Percentiles rank a stretch among this genome's conserved stretches.
Evolutionary conservation across 2,329 filamentous ascomycete species (phyloP).

Genomic region (Aspergillus tamarii): DNA sequence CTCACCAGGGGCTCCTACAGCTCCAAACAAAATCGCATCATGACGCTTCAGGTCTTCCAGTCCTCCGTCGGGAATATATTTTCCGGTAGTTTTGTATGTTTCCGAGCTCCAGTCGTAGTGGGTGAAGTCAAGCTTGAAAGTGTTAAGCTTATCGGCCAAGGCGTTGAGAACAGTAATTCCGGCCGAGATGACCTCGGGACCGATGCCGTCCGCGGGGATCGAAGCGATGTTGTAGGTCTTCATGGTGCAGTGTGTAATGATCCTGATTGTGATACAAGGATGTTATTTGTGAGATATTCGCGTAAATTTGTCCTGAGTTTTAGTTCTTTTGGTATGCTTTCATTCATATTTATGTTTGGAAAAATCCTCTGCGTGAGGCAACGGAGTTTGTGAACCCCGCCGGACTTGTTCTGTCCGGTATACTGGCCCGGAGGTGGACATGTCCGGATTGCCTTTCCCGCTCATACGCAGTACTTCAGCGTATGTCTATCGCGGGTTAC

Average conservation of each 20-base stretch:
- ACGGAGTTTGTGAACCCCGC: background rate
- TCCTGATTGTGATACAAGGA: background rate
- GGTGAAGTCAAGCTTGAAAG: conserved; percentile 64
- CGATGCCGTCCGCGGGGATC: conserved; percentile 72
- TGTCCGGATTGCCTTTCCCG: background rate
- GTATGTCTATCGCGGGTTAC: background rate
- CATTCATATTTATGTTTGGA: conserved; percentile 1
- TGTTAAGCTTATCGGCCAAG: conserved; percentile 47
- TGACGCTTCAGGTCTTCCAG: conserved; percentile 61
- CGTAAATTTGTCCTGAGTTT: background rate
- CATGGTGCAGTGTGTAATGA: background rate
- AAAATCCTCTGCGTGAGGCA: background rate
- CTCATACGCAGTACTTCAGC: background rate
- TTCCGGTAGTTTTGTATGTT: conserved; percentile 66
- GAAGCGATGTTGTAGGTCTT: conserved; percentile 59
- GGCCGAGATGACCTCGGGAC: conserved; percentile 67
- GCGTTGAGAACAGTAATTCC: conserved; percentile 64
- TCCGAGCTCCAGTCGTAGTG: conserved; percentile 70
- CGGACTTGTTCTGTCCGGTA: background rate
- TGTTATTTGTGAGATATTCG: background rate
- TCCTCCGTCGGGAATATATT: conserved; percentile 66
- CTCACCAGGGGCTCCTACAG: conserved; percentile 63
- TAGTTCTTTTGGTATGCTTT: background rate
- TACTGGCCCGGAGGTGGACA: background rate
- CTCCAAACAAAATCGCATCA: conserved; percentile 70